Percentiles rank a stretch among this genome's conserved stretches.
Conservation (phyloP, 495 filamentous ascomycete genomes). For the Penicillium paxilli region DNA sequence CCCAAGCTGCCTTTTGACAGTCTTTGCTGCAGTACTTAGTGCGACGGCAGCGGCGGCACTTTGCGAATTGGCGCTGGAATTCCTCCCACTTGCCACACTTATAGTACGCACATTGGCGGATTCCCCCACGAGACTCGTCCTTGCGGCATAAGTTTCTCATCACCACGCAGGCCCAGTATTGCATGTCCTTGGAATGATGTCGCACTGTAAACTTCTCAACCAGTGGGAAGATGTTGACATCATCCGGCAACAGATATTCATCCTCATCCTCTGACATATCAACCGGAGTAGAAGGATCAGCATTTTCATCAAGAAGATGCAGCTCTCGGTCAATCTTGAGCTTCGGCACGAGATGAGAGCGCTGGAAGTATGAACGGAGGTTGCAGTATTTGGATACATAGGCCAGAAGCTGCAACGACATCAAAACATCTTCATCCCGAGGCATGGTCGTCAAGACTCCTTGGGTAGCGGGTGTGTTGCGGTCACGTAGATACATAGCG, state of each 20-base stretch:
- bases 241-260: constrained; percentile 88
- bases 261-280: constrained; percentile 67
- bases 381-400: constrained; percentile 99
- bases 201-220: constrained; percentile 98
- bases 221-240: constrained; percentile 96
- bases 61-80: constrained; percentile 93
- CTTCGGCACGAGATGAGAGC: constrained; percentile 88
- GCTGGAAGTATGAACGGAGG: constrained; percentile 89
- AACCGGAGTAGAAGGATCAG: constrained; percentile 40
- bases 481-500: constrained; percentile 75
- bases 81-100: constrained; percentile 98
- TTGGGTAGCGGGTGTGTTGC: constrained; percentile 60
- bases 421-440: constrained; percentile 93
- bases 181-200: constrained; percentile 94
- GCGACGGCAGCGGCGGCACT: constrained; percentile 91
- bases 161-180: constrained; percentile 98
- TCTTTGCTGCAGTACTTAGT: constrained; percentile 99
- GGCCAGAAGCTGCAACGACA: constrained; percentile 96
- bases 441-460: constrained; percentile 85
- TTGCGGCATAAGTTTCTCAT: constrained; percentile 99
- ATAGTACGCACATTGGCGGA: constrained; percentile 95
- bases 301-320: constrained; percentile 70
- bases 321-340: constrained; percentile 88
- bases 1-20: constrained; percentile 98
- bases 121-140: constrained; percentile 90